phyloP scores from a whole-genome alignment of 345 rosid genomes.

The Gossypium ekmanianum region DNA sequence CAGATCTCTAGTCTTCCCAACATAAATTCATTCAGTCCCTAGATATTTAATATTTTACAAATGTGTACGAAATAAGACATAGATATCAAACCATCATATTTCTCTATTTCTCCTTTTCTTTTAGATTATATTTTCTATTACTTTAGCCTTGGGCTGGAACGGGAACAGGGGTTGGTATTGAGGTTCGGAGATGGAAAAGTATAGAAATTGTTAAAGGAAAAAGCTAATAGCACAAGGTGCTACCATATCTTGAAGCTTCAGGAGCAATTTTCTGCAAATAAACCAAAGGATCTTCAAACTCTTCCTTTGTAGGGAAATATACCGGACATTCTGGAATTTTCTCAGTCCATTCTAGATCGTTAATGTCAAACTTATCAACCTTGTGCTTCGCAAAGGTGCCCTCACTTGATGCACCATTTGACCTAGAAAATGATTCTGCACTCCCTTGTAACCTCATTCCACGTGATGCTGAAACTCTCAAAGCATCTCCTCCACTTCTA shows the following conservation, averaged over 20 bases:
- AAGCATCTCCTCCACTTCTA: slow-evolving; percentile 88
- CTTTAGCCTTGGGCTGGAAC: no score
- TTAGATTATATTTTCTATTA: no score
- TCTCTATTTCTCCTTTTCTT: no score
- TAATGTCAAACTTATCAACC: slow-evolving; percentile 67
- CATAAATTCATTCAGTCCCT: not conserved
- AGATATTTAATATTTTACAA: not conserved
- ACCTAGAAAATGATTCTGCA: slow-evolving; percentile 31
- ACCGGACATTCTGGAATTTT: slow-evolving; percentile 91
- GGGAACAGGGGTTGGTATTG: no score
- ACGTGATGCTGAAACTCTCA: slow-evolving; percentile 70
- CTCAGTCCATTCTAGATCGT: slow-evolving; percentile 84
- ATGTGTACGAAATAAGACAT: not conserved
- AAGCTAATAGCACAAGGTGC: slow-evolving; percentile 7
- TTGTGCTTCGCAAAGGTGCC: slow-evolving; percentile 52
- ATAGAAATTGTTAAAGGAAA: not conserved
- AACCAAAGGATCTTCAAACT: slow-evolving; percentile 92
- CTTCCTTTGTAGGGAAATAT: slow-evolving; percentile 82
- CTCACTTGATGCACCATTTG: slow-evolving; percentile 39
- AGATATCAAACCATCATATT: no score
- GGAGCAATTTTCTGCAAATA: slow-evolving; percentile 89
- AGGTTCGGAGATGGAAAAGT: not conserved
- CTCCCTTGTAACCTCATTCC: slow-evolving; percentile 65
- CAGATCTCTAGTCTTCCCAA: not conserved
- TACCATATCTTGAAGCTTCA: slow-evolving; percentile 97